phyloP scores from a whole-genome alignment of 495 filamentous ascomycete species.

The Choiromyces venosus region DNA sequence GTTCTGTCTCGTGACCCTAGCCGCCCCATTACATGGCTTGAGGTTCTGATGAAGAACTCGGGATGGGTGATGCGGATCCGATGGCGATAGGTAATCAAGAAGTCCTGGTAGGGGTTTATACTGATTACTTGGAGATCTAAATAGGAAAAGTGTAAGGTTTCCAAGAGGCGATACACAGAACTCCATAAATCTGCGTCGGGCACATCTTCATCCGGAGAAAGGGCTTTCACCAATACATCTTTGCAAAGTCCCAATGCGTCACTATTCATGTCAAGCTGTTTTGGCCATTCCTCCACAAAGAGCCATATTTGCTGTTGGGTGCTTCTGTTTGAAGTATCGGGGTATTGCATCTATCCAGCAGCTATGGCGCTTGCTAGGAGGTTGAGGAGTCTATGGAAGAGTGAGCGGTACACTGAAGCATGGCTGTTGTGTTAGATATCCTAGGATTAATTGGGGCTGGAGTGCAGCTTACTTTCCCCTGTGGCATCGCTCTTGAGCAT shows the following conservation, averaged over 20 bases:
- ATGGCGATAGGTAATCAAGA: neutral
- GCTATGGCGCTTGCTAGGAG: neutral
- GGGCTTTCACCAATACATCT: neutral
- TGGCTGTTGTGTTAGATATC: neutral
- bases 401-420: neutral
- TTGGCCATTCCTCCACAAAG: neutral
- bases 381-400: neutral
- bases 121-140: neutral
- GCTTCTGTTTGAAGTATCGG: neutral
- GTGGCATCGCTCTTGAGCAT: neutral
- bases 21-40: too few species aligned
- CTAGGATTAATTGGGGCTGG: neutral
- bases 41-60: neutral
- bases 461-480: neutral
- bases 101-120: neutral
- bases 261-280: neutral
- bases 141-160: neutral
- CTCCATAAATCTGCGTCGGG: neutral
- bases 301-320: neutral
- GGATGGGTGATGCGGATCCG: neutral
- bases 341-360: neutral
- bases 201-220: neutral
- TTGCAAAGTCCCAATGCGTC: neutral
- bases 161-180: neutral
- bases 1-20: too few species aligned